A percentile compares a stretch with the other conserved stretches of the same genome.
These are phyloP conservation scores for Saccharomyces hybrid DNA, from an alignment of 1,139 yeast genomes.

Conservation along the genomic window DNA sequence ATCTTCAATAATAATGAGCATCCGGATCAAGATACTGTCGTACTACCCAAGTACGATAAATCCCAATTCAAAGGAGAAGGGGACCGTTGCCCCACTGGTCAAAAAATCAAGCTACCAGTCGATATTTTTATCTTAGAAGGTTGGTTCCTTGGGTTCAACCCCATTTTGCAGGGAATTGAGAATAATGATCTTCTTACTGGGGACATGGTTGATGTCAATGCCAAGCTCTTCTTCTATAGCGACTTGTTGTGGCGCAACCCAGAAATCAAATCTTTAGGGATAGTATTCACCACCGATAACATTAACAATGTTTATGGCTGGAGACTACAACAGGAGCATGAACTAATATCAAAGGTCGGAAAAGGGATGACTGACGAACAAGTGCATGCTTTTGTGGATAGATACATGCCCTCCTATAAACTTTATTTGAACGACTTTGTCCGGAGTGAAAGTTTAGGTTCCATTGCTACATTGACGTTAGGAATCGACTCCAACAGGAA, in stretches of 20 bases:
- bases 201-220: slow-evolving; percentile 41
- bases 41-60: slow-evolving; percentile 70
- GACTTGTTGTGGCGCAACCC: slow-evolving; percentile 55
- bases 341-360: slow-evolving; percentile 46
- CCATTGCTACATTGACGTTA: slow-evolving; percentile 24
- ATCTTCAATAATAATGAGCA: slow-evolving; percentile 13
- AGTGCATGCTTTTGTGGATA: slow-evolving; percentile 59
- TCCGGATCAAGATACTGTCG: slow-evolving; percentile 3
- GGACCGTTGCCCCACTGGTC: slow-evolving; percentile 44
- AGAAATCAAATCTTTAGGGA: slow-evolving; percentile 49
- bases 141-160: slow-evolving; percentile 80
- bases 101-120: slow-evolving; percentile 34
- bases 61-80: slow-evolving; percentile 69
- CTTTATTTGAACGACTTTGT: slow-evolving; percentile 49
- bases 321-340: slow-evolving; percentile 83
- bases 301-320: slow-evolving; percentile 63
- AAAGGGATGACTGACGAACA: slow-evolving; percentile 72
- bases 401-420: slow-evolving; percentile 82
- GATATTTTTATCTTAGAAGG: slow-evolving; percentile 81
- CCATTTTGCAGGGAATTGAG: slow-evolving; percentile 33
- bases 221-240: slow-evolving; percentile 41
- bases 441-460: slow-evolving; percentile 21
- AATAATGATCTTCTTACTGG: slow-evolving; percentile 9
- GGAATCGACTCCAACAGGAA: slow-evolving; percentile 20
- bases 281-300: slow-evolving; percentile 54